Evolutionary conservation across 768 basidiomycete species (phyloP).

Genomic region (Tylopilus sp.): DNA sequence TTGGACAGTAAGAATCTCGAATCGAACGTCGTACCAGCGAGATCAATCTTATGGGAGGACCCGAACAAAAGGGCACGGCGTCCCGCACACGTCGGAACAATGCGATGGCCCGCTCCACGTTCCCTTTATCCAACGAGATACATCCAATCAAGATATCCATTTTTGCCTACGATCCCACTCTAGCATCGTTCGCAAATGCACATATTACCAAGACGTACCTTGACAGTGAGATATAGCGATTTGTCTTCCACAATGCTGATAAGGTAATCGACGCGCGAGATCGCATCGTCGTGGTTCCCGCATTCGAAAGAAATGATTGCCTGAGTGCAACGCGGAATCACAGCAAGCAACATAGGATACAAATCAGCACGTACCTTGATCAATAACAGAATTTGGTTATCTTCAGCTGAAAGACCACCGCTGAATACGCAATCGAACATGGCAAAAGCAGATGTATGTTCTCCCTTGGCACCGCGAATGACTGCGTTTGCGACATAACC

Average conservation of each 20-base stretch:
- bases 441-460: neutral
- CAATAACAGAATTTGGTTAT: conserved; percentile 1
- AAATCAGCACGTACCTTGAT: conserved; percentile 5
- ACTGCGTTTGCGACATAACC: conserved; percentile 8
- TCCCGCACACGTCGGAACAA: no score
- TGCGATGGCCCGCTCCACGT: no score
- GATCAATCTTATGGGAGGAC: no score
- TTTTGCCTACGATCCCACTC: neutral
- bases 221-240: neutral
- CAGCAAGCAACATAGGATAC: neutral
- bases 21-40: no score
- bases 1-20: no score
- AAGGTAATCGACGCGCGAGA: neutral
- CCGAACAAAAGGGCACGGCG: no score
- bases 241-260: neutral
- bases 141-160: neutral
- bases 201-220: neutral
- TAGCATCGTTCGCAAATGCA: no score
- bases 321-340: neutral
- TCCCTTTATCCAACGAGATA: no score
- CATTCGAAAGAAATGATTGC: neutral
- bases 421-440: conserved; percentile 5
- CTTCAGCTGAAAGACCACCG: neutral
- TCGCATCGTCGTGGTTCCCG: conserved; percentile 1
- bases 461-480: neutral